Evolutionary conservation across 208 protist genomes (phyloP), one percentile per base, ranked within the genome.

Genomic region (Porcisia hertigi): DNA sequence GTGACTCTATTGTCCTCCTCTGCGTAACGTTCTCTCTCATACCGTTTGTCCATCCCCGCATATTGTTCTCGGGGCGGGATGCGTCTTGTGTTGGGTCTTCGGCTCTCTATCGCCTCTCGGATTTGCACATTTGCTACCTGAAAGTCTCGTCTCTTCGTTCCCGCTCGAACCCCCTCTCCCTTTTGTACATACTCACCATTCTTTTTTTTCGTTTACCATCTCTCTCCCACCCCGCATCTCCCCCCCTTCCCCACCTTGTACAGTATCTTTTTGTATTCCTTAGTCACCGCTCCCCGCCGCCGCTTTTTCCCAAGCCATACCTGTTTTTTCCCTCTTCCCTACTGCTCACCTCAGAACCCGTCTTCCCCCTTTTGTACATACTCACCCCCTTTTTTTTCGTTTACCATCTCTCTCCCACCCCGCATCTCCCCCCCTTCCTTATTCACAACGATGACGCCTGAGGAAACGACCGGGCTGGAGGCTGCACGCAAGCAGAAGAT

Each of bases 401-500:
- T 41, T 36, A 64, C n/a, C 16, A 14, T 62, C 8, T 62, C 57
- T 39, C 57, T 14, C 57, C 57, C 25, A n/a, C n/a, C n/a, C n/a
- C n/a, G n/a, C n/a, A n/a, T 62, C 12, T 30, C 54, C 11, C 57
- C 23, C 36, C 57, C 12, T 23, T 62, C 57, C 57, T 39, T 23
- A 49, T 49, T 49, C 45, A n/a, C n/a, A n/a, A 86, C 66, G 64
- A 89, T 87, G 87, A 85, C 87, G 60, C 80, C 86, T 55, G 89
- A 91, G 14, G 89, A 94, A 67, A 78, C 87, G 45, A 89, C 87
- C 80, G 88, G 90, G 43, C 85, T 96, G 49, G 92, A 94, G 83
- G 92, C 90, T 25, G 90, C 92, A 43, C 90, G 92, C 84, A 93
- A 94, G 88, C 91, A 91, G 87, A 87, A 86, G 76, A 94, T 94